Evolutionary conservation across 2,329 filamentous ascomycete genomes (phyloP).

Genomic region (Xylariaceae sp.): DNA sequence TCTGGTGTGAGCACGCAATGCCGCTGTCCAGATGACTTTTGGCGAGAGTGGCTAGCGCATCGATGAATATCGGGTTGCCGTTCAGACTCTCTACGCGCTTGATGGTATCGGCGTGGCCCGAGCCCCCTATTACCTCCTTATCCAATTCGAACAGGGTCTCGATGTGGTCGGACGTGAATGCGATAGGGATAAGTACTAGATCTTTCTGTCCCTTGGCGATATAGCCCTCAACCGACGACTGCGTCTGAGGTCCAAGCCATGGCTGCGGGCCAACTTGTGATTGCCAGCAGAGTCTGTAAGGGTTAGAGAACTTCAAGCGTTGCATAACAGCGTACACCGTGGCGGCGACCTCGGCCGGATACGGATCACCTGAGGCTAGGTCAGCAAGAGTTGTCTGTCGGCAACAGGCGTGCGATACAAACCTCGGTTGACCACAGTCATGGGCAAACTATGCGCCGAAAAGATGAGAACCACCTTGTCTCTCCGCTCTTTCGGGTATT

Average conservation of each 20-base stretch:
- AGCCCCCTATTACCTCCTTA: constrained; percentile 89
- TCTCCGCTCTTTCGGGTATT: constrained; percentile 76
- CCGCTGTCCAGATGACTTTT: constrained; percentile 70
- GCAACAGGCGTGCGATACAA: constrained; percentile 22
- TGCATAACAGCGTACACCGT: constrained; percentile 98
- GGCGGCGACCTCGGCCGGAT: constrained; percentile 90
- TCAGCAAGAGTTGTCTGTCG: constrained; percentile 26
- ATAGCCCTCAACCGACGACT: constrained; percentile 80
- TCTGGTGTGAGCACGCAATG: constrained; percentile 67
- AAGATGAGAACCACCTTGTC: constrained; percentile 83
- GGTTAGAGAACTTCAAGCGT: constrained; percentile 78
- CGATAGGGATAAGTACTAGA: constrained; percentile 85
- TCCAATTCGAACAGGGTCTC: constrained; percentile 95
- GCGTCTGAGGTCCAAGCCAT: constrained; percentile 93
- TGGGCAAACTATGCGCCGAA: constrained; percentile 91
- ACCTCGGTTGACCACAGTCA: constrained; percentile 95
- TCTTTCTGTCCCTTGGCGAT: constrained; percentile 89
- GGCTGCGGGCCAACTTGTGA: constrained; percentile 93
- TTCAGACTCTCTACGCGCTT: constrained; percentile 92
- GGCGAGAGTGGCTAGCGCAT: constrained; percentile 82
- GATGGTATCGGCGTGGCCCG: constrained; percentile 68
- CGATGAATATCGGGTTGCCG: constrained; percentile 83
- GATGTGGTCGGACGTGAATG: constrained; percentile 98
- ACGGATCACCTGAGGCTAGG: constrained; percentile 66
- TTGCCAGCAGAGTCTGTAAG: constrained; percentile 94